Conservation (phyloP, 345 rosid genomes). For the Linum lewisii region DNA sequence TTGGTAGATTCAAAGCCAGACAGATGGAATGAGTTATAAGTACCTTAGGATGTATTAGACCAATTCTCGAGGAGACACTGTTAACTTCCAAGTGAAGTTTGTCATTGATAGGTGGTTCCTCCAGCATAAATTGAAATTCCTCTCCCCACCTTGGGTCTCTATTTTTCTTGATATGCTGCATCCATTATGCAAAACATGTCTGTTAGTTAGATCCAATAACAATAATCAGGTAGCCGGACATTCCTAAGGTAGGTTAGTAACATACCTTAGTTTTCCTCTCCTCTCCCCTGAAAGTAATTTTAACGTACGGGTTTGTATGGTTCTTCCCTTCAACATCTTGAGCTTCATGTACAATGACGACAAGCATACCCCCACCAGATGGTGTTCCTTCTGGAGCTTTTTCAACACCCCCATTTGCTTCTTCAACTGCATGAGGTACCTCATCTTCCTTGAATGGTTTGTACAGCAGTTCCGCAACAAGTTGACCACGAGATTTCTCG, state of each 20-base stretch:
- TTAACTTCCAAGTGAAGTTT: neutral
- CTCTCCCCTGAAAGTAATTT: constrained; percentile 3
- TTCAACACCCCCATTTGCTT: neutral
- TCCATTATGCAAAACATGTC: neutral
- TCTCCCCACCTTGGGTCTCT: constrained; percentile 35
- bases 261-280: constrained; percentile 4
- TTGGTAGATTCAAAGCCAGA: neutral
- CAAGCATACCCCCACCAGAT: constrained; percentile 1
- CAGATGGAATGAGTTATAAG: neutral
- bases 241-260: neutral
- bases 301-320: constrained; percentile 1
- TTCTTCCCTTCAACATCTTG: constrained; percentile 75
- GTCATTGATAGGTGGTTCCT: neutral
- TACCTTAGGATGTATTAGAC: constrained; percentile 4
- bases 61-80: neutral
- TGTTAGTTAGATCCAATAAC: neutral
- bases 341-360: constrained; percentile 3
- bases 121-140: constrained; percentile 34
- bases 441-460: constrained; percentile 6
- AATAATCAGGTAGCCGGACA: neutral
- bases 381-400: constrained; percentile 5
- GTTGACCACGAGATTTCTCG: neutral
- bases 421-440: neutral
- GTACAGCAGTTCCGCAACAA: neutral
- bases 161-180: neutral